These are phyloP conservation scores for Rhamnella rubrinervis DNA, from an alignment of 331 rosid genomes.

Conservation along the genomic window DNA sequence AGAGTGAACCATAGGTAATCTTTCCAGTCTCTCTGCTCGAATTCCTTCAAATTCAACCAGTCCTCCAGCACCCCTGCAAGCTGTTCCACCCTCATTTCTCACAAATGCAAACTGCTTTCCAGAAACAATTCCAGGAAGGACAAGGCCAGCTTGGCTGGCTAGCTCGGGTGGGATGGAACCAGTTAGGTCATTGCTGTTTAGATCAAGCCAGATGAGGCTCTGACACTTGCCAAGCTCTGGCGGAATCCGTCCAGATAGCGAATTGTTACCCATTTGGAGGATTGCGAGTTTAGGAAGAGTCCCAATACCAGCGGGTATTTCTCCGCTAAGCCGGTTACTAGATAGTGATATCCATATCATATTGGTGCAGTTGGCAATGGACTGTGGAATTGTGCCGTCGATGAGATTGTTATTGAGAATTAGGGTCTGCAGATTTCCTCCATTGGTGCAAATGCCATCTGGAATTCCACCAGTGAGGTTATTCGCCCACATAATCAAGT, in stretches of 20 bases:
- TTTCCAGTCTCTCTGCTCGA: conserved; percentile 51
- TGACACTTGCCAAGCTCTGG: conserved; percentile 48
- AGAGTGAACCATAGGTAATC: conserved; percentile 61
- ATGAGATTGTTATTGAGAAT: conserved; percentile 61
- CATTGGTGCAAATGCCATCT: conserved; percentile 47
- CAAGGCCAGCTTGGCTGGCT: conserved; percentile 53
- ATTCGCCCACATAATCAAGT: conserved; percentile 73
- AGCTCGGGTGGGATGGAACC: conserved; percentile 60
- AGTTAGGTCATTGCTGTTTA: conserved; percentile 51
- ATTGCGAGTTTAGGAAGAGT: conserved; percentile 49
- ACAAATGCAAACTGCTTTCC: conserved; percentile 74
- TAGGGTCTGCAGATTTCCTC: conserved; percentile 55
- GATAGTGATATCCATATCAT: conserved; percentile 66
- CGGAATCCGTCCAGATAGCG: conserved; percentile 61
- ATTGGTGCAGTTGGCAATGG: conserved; percentile 58
- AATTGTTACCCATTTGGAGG: conserved; percentile 68
- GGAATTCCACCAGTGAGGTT: conserved; percentile 61
- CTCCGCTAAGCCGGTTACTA: conserved; percentile 55
- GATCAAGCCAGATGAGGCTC: conserved; percentile 70
- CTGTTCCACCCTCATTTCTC: conserved; percentile 77
- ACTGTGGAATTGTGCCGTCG: conserved; percentile 58
- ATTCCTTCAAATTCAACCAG: conserved; percentile 67
- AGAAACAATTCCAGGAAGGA: conserved; percentile 52
- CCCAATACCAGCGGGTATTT: conserved; percentile 64
- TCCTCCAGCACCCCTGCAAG: conserved; percentile 83